phyloP scores from a whole-genome alignment of 495 filamentous ascomycete species.

The Aspergillus ellipticus region DNA sequence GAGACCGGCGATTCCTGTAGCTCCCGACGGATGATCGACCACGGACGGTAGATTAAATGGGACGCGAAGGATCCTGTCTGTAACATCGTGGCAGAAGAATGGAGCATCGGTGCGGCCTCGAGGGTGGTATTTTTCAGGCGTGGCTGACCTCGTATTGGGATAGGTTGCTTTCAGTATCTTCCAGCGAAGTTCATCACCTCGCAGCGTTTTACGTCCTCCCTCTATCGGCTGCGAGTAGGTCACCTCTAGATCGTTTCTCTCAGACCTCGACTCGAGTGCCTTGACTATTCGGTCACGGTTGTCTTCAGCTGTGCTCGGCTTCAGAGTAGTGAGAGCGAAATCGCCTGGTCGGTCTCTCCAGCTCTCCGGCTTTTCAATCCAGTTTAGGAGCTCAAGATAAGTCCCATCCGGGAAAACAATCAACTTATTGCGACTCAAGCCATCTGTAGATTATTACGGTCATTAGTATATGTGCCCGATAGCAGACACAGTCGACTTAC shows the following conservation, averaged over 20 bases:
- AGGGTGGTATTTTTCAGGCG: conserved; percentile 6
- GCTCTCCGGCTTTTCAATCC: conserved; percentile 9
- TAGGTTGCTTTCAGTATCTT: conserved; percentile 9
- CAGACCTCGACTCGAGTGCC: neutral
- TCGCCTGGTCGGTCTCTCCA: conserved; percentile 9
- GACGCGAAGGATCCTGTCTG: conserved; percentile 6
- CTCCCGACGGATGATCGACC: conserved; percentile 9
- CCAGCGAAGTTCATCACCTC: conserved; percentile 9
- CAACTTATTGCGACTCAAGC: conserved; percentile 11
- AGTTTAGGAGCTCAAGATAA: conserved; percentile 12
- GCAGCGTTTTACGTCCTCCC: conserved; percentile 7
- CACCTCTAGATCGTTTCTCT: conserved; percentile 2
- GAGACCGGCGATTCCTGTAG: conserved; percentile 8
- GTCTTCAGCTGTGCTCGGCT: conserved; percentile 6
- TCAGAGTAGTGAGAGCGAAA: conserved; percentile 8
- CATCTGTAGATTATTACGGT: neutral
- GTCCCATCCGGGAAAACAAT: conserved; percentile 11
- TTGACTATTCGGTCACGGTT: conserved; percentile 3
- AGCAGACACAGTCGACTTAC: neutral
- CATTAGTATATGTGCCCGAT: neutral
- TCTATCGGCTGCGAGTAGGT: conserved; percentile 6
- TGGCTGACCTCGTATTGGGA: neutral
- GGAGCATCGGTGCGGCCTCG: conserved; percentile 12
- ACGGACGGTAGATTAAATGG: conserved; percentile 1
- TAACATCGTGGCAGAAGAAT: conserved; percentile 15